A percentile compares a stretch with the other conserved stretches of the same genome.
Evolutionary conservation across 768 basidiomycete genomes (phyloP).

Genomic region (Mrakia hoshinonis): DNA sequence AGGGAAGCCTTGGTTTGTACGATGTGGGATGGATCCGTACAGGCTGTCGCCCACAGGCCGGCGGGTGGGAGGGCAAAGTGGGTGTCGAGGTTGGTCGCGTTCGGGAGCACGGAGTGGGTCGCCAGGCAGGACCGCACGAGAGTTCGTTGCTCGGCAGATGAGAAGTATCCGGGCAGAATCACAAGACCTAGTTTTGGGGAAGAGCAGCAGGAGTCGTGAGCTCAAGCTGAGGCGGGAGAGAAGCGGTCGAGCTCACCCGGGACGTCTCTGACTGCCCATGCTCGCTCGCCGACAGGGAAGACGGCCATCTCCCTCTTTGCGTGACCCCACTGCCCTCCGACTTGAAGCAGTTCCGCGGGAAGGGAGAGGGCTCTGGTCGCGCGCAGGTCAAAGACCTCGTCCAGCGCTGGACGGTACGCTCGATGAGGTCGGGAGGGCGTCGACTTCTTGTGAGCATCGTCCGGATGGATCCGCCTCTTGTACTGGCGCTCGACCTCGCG

Average conservation of each 20-base stretch:
- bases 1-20: not conserved
- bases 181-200: slow-evolving; percentile 49
- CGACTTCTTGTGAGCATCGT: not conserved
- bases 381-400: slow-evolving; percentile 21
- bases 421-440: not conserved
- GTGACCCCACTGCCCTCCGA: not conserved
- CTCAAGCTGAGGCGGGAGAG: not conserved
- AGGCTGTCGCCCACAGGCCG: slow-evolving; percentile 64
- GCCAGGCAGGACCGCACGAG: slow-evolving; percentile 65
- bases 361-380: not conserved
- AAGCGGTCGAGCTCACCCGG: slow-evolving; percentile 1
- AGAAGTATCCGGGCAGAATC: slow-evolving; percentile 65
- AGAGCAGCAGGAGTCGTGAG: not conserved
- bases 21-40: not conserved
- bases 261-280: slow-evolving; percentile 19
- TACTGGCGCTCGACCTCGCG: not conserved
- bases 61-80: slow-evolving; percentile 65
- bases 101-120: slow-evolving; percentile 67
- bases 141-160: slow-evolving; percentile 54
- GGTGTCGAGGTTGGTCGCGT: slow-evolving; percentile 79
- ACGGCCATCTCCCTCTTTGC: not conserved
- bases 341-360: not conserved
- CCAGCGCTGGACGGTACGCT: slow-evolving; percentile 9
- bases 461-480: slow-evolving; percentile 2
- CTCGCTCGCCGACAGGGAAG: slow-evolving; percentile 6